A percentile compares a stretch with the other conserved stretches of the same genome.
phyloP scores from a whole-genome alignment of 257 asterid genomes.

The Linaria vulgaris region DNA sequence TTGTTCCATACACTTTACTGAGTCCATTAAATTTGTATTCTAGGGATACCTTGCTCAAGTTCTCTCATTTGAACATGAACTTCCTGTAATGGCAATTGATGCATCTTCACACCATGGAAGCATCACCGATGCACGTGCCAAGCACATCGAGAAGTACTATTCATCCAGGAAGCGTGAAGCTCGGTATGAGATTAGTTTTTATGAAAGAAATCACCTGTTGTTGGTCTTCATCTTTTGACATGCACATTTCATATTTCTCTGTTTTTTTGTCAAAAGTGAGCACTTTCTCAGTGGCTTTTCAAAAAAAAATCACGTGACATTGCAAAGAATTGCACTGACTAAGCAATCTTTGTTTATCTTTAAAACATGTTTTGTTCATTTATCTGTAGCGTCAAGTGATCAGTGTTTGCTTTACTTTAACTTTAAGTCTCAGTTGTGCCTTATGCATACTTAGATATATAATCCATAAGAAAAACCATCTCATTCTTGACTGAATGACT shows the following conservation, averaged over 20 bases:
- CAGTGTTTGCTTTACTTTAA: conserved; percentile 1
- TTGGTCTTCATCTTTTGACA: conserved; percentile 17
- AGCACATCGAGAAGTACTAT: conserved; percentile 71
- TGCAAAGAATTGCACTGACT: not conserved
- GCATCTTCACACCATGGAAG: conserved; percentile 85
- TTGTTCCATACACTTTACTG: conserved; percentile 14
- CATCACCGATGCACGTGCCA: conserved; percentile 78
- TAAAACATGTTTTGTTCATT: not conserved
- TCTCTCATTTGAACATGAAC: conserved; percentile 74
- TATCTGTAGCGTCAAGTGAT: not conserved
- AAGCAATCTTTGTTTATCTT: not conserved
- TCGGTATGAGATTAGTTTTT: conserved; percentile 38
- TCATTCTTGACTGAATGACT: not conserved
- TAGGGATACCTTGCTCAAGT: conserved; percentile 97
- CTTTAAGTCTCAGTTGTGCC: not conserved
- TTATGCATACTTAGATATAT: not conserved
- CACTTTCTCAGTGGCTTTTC: conserved; percentile 8
- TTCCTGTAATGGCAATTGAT: conserved; percentile 85
- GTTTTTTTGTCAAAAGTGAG: conserved; percentile 2
- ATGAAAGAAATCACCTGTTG: not conserved
- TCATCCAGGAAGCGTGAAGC: conserved; percentile 59
- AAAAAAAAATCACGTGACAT: not conserved
- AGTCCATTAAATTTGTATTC: conserved; percentile 20
- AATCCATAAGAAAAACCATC: not conserved
- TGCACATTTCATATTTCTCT: not conserved